phyloP scores from a whole-genome alignment of 148 eudicot genomes.

The Agrostemma githago region DNA sequence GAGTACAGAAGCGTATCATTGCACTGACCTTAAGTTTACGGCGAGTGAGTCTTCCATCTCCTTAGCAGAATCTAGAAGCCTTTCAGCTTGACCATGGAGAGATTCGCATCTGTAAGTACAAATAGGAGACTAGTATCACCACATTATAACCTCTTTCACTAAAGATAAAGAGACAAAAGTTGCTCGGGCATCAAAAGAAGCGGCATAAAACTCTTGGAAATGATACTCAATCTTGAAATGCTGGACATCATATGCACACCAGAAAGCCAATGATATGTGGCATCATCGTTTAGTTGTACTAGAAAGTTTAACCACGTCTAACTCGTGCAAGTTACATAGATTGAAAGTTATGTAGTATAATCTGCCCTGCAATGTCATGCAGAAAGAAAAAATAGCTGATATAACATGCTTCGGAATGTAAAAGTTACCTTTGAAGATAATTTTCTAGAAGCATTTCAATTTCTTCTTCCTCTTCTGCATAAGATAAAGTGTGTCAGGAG shows the following conservation, averaged over 20 bases:
- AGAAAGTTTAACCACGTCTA: neutral
- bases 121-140: constrained; percentile 15
- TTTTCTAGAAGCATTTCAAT: constrained; percentile 98
- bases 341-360: neutral
- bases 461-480: constrained; percentile 97
- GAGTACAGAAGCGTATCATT: constrained; percentile 3
- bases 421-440: constrained; percentile 78
- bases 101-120: constrained; percentile 82
- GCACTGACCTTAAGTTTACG: constrained; percentile 80
- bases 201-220: neutral
- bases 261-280: neutral
- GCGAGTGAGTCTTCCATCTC: constrained; percentile 99
- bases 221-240: neutral
- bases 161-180: neutral
- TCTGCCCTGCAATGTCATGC: neutral
- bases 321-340: neutral
- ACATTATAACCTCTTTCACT: constrained; percentile 4
- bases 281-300: neutral
- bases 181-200: neutral
- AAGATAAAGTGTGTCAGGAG: constrained; percentile 18
- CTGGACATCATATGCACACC: neutral
- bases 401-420: neutral
- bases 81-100: constrained; percentile 97
- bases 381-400: neutral
- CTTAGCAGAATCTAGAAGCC: constrained; percentile 96